phyloP scores from a whole-genome alignment of 768 basidiomycete genomes.

The Collybiopsis confluens region DNA sequence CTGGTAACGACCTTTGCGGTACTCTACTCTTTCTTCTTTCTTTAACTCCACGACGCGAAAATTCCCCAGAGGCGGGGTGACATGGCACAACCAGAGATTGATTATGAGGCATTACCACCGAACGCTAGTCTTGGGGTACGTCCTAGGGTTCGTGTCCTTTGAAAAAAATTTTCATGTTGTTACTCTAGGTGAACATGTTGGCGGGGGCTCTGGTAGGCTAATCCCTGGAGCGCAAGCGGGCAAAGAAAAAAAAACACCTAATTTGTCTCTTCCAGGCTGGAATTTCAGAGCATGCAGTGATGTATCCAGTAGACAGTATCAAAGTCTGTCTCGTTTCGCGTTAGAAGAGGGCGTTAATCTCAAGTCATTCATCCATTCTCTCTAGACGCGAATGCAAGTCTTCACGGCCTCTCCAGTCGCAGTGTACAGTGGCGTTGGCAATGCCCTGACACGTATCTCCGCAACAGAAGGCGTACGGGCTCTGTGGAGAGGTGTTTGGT shows the following conservation, averaged over 20 bases:
- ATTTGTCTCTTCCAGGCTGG: conserved; percentile 70
- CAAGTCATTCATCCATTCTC: not conserved
- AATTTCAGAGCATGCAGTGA: conserved; percentile 97
- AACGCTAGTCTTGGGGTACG: conserved; percentile 77
- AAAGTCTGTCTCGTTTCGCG: conserved; percentile 57
- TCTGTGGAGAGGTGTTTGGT: conserved; percentile 94
- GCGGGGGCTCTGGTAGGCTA: conserved; percentile 86
- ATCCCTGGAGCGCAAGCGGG: conserved; percentile 13
- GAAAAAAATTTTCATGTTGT: conserved; percentile 9
- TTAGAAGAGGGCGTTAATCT: not conserved
- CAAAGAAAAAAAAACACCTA: not conserved
- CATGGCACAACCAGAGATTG: conserved; percentile 39
- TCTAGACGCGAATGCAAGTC: conserved; percentile 98
- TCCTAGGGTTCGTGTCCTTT: conserved; percentile 12
- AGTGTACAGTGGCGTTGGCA: conserved; percentile 84
- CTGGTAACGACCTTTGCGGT: not conserved
- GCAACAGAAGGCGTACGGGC: conserved; percentile 89
- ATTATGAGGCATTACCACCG: conserved; percentile 53
- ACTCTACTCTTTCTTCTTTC: not conserved
- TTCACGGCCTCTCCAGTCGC: conserved; percentile 82
- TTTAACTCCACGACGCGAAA: too few relatives aligned
- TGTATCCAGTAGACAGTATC: conserved; percentile 98
- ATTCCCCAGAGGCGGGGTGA: too few relatives aligned
- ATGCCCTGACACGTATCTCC: conserved; percentile 89
- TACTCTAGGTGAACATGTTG: conserved; percentile 83